phyloP scores from a whole-genome alignment of 2,329 filamentous ascomycete species.

The Fusarium irregulare region DNA sequence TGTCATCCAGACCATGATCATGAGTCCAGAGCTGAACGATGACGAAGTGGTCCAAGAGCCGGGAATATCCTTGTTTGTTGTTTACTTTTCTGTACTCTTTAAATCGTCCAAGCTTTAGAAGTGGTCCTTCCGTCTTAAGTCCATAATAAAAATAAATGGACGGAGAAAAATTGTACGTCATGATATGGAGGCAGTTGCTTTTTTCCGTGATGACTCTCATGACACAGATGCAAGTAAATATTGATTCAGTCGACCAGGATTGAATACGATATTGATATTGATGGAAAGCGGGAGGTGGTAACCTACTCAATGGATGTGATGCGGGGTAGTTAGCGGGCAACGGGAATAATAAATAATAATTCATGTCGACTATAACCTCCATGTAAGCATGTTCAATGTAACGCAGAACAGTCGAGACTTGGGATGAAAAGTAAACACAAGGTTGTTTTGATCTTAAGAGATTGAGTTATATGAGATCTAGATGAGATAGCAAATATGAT shows the following conservation, averaged over 20 bases:
- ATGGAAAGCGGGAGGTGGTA: not conserved
- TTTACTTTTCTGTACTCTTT: conserved; percentile 3
- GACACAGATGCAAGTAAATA: conserved; percentile 1
- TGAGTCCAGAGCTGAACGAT: conserved; percentile 5
- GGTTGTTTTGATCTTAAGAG: not conserved
- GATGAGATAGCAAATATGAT: not conserved
- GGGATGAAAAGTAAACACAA: not conserved
- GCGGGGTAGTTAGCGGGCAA: conserved; percentile 1
- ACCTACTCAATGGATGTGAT: not conserved
- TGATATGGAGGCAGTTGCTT: not conserved
- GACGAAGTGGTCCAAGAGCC: conserved; percentile 2
- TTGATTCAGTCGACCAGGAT: not conserved
- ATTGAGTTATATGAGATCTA: not conserved
- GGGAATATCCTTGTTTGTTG: conserved; percentile 25
- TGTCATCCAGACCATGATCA: not conserved
- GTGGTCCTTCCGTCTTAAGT: not conserved
- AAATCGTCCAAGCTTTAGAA: not conserved
- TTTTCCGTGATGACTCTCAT: not conserved
- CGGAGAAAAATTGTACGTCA: not conserved
- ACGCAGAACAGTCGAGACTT: not conserved
- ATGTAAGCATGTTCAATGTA: not conserved
- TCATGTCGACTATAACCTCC: not conserved
- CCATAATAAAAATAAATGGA: not conserved
- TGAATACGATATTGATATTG: not conserved
- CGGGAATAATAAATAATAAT: not conserved